phyloP scores from a whole-genome alignment of 2,329 filamentous ascomycete genomes.

The Fusarium nematophilum region DNA sequence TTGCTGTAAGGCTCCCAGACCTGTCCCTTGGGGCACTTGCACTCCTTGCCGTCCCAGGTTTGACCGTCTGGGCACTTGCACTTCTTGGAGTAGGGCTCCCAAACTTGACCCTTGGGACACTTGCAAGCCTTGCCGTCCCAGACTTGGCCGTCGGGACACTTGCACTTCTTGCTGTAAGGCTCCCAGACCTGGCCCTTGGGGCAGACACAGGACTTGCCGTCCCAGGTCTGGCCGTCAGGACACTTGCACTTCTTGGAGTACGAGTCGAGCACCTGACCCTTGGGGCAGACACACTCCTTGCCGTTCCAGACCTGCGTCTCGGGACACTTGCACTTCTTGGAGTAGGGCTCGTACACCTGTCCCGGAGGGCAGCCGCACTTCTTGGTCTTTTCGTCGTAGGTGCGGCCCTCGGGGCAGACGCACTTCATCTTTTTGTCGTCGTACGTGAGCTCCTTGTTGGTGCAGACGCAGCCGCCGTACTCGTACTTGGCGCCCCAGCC shows the following conservation, averaged over 20 bases:
- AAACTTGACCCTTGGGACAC: not conserved
- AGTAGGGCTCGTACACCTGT: not conserved
- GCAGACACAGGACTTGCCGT: constrained; percentile 2
- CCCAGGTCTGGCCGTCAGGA: not conserved
- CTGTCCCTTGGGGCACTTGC: constrained; percentile 9
- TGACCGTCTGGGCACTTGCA: constrained; percentile 29
- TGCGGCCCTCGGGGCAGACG: constrained; percentile 11
- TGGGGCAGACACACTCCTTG: constrained; percentile 11
- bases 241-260: constrained; percentile 21
- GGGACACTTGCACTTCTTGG: constrained; percentile 28
- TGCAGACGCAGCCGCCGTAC: constrained; percentile 25
- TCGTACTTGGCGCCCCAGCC: constrained; percentile 16
- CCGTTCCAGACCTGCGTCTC: not conserved
- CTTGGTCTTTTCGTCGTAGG: not conserved
- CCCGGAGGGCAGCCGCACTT: constrained; percentile 29
- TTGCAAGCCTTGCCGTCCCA: not conserved
- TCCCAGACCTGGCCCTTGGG: constrained; percentile 8
- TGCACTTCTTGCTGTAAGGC: constrained; percentile 16
- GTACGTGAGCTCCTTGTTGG: not conserved
- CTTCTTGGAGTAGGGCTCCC: constrained; percentile 1
- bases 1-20: not conserved
- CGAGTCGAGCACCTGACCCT: constrained; percentile 11
- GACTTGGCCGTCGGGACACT: constrained; percentile 11
- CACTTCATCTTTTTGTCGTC: constrained; percentile 9
- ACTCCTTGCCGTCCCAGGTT: constrained; percentile 12